Evolutionary conservation across 78 protist species (phyloP).

Genomic region (Dictyostelium capitatum): DNA sequence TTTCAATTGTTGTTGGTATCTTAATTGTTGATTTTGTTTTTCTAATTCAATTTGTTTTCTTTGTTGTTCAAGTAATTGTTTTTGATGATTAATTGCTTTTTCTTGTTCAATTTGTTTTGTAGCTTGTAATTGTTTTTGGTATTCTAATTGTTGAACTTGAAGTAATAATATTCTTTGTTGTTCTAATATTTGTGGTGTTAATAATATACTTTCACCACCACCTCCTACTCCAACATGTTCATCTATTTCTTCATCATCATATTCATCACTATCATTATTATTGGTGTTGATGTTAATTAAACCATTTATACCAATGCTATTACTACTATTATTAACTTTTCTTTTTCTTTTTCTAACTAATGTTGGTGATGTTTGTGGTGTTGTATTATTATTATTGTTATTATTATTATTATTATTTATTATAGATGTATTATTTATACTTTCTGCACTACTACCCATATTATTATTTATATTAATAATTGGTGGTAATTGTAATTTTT

Average conservation of each 20-base stretch:
- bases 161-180: not conserved
- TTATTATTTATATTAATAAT: too few species aligned
- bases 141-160: not conserved
- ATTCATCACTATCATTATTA: too few species aligned
- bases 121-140: not conserved
- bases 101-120: not conserved
- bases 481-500: not conserved
- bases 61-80: slow-evolving; percentile 4
- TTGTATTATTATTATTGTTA: not conserved
- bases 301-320: too few species aligned
- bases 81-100: not conserved
- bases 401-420: not conserved
- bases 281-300: not conserved
- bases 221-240: too few species aligned
- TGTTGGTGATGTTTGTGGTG: not conserved
- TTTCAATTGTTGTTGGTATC: not conserved
- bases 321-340: too few species aligned
- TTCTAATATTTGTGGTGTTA: not conserved
- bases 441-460: too few species aligned
- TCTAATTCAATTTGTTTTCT: not conserved
- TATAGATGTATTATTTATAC: not conserved
- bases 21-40: not conserved
- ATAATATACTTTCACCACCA: too few species aligned
- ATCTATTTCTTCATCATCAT: too few species aligned
- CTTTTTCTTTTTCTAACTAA: too few species aligned